These are phyloP conservation scores for Xerocomus brunneocitrinus DNA, from an alignment of 768 basidiomycete species.

Conservation along the genomic window DNA sequence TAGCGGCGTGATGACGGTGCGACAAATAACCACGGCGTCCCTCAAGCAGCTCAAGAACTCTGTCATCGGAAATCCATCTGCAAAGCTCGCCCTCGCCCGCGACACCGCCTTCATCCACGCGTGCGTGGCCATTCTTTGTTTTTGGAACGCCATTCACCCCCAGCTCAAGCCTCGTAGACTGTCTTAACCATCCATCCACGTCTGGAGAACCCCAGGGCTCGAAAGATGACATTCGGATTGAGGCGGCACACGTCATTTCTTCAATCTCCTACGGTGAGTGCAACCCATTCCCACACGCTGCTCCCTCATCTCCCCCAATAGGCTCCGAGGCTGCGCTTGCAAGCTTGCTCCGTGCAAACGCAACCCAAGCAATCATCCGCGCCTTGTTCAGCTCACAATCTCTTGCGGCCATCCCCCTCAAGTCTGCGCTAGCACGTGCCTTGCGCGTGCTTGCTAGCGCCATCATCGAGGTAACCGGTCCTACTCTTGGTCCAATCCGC, in stretches of 20 bases:
- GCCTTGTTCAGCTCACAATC: conserved; percentile 46
- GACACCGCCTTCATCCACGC: conserved; percentile 53
- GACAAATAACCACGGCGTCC: conserved; percentile 24
- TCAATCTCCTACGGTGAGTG: conserved; percentile 65
- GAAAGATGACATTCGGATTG: conserved; percentile 54
- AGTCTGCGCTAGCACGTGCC: conserved; percentile 58
- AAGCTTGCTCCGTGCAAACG: conserved; percentile 52
- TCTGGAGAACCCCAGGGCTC: conserved; percentile 33
- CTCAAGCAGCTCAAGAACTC: conserved; percentile 71
- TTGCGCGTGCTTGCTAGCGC: conserved; percentile 55
- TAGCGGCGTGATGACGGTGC: conserved; percentile 26
- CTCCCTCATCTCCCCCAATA: conserved; percentile 17
- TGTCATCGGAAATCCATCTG: conserved; percentile 76
- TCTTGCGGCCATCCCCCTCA: conserved; percentile 37
- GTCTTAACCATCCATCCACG: conserved; percentile 42
- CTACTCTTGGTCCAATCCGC: conserved; percentile 60
- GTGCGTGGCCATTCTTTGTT: conserved; percentile 33
- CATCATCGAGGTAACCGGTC: conserved; percentile 64
- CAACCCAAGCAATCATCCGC: conserved; percentile 56
- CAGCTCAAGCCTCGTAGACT: conserved; percentile 55
- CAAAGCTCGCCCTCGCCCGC: conserved; percentile 54
- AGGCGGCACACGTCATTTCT: conserved; percentile 71
- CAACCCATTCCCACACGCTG: background rate
- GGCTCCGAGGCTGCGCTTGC: conserved; percentile 60
- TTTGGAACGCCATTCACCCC: background rate